Evolutionary conservation across 176 grass and related monocot species (phyloP).

Genomic region (Cenchrus fungigraminus): DNA sequence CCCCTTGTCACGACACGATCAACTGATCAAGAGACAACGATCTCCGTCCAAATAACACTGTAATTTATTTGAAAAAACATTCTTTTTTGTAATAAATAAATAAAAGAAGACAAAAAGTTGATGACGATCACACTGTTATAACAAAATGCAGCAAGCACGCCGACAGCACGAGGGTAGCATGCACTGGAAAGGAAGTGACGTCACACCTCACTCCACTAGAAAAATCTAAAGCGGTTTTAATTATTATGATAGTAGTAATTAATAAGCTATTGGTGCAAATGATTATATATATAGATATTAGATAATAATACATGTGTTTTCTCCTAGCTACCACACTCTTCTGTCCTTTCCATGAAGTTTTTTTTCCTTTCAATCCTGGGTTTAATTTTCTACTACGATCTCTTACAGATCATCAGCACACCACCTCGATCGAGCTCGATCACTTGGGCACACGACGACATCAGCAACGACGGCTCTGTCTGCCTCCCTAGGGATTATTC

Average conservation of each 20-base stretch:
- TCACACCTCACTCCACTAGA: slow-evolving; percentile 52
- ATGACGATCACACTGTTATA: background rate
- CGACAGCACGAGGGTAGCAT: background rate
- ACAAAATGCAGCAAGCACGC: background rate
- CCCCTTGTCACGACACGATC: slow-evolving; percentile 39
- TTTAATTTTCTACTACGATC: background rate
- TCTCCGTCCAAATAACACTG: slow-evolving; percentile 35
- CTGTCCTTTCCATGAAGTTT: background rate
- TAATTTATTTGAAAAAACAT: background rate
- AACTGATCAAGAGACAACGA: slow-evolving; percentile 38
- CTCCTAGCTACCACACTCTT: slow-evolving; percentile 34
- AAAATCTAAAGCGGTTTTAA: slow-evolving; percentile 22
- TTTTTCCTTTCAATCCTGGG: background rate
- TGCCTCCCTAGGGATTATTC: slow-evolving; percentile 57
- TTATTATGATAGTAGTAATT: background rate
- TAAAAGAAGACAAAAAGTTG: background rate
- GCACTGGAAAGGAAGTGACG: slow-evolving; percentile 40
- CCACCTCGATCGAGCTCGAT: slow-evolving; percentile 21
- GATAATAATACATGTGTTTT: slow-evolving; percentile 17
- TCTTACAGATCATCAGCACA: background rate
- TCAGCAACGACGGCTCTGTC: slow-evolving; percentile 1
- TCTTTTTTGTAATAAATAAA: background rate
- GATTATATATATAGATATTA: slow-evolving; percentile 23
- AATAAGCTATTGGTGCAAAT: slow-evolving; percentile 30
- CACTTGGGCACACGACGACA: background rate